Evolutionary conservation across 805 yeast genomes (phyloP).

Genomic region (Soucietia sequanensis): DNA sequence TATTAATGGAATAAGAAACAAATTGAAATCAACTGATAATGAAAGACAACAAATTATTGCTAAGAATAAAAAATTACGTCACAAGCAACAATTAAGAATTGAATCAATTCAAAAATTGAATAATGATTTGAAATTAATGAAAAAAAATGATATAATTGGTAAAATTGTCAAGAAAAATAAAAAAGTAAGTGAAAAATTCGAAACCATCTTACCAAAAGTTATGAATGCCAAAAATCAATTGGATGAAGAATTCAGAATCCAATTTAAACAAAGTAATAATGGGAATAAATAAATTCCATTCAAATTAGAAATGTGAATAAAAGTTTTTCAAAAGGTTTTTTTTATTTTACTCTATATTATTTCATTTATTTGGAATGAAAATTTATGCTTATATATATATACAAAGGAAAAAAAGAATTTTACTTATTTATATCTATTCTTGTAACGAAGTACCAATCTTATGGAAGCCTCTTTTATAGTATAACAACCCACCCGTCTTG

Average conservation of each 20-base stretch:
- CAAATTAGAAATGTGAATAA: background rate
- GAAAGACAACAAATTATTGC: conserved; percentile 19
- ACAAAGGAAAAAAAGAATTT: background rate
- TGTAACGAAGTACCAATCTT: conserved; percentile 39
- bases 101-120: conserved; percentile 25
- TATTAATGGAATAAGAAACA: conserved; percentile 17
- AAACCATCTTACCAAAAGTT: conserved; percentile 32
- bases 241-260: conserved; percentile 11
- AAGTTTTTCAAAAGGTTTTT: too few relatives aligned
- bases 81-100: conserved; percentile 20
- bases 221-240: conserved; percentile 20
- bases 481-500: conserved; percentile 62
- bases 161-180: conserved; percentile 20
- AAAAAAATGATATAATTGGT: conserved; percentile 3
- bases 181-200: conserved; percentile 32
- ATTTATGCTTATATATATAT: conserved; percentile 2
- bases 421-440: conserved; percentile 9
- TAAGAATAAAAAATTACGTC: conserved; percentile 24
- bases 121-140: conserved; percentile 20
- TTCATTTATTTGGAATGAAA: too few relatives aligned
- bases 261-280: conserved; percentile 1
- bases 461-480: conserved; percentile 64
- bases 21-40: conserved; percentile 19
- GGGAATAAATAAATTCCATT: background rate
- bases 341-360: too few relatives aligned